Base-by-base conservation (phyloP, 352 stramenopile genomes). In the Phytophthora brassicae region DNA sequence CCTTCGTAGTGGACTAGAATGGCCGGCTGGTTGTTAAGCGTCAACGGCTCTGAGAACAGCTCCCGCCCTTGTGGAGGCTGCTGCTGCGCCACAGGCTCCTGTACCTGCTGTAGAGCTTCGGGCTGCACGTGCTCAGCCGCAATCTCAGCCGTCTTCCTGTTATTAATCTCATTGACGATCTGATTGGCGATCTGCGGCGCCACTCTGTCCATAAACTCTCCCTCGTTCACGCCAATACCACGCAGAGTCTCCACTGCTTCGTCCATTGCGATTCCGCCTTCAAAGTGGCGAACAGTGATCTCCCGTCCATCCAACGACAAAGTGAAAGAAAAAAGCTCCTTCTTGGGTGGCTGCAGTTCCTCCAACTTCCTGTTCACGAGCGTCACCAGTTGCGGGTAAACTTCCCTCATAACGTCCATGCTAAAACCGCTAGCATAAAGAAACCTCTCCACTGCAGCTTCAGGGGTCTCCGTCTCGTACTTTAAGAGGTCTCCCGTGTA, bases 1-100 rank as follows among this genome's bases (percentile, higher is more conserved):
- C 81, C 77, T 45, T 91, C 81, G 41, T 83, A 76, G 56, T 94
- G 82, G 7, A 86, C 70, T 26, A 94, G 73, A 31, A 91, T 54
- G 0, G 60, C 62, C 0, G 74, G 46, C 14, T 74, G 70, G 23
- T 81, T 65, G 47, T 82, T 79, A 28, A 92, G 33, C 22, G 73
- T 89, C 23, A 94, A 33, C 12, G 81, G 77, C 28, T 92, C 71
- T 13, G 82, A 89, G 36, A 92, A 92, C 33, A 90, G 52, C 45
- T 94, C 84, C 23, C 54, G 59, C 14, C 36, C 64, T 28, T 68
- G 58, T 7, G 57, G 29, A 28, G 51, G 26, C 26, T 8, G 43
- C 17, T 69, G 56, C 45, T 66, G 44, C 9, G 20, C 26, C 23
- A 56, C 47, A 12, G 38, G 43, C n/a, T 66, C 26, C 48, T 56